Evolutionary conservation across 768 basidiomycete species (phyloP), one percentile per base, ranked within the genome.

Genomic region (Russula vinacea): DNA sequence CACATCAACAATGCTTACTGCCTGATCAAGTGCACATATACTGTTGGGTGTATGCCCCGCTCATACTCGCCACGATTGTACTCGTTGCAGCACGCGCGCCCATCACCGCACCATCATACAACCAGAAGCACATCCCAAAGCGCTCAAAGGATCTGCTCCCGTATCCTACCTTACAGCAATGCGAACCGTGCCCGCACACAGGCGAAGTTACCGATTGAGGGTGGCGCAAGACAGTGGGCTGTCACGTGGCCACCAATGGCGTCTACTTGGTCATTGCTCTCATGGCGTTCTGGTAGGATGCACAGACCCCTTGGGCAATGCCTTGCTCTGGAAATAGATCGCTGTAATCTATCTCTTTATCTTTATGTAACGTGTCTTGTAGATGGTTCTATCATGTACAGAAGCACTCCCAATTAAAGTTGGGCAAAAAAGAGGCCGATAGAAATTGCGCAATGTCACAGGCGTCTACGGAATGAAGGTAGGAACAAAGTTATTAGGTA

Each of bases 21-120:
- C 96, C 95, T 0, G 85, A 94, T 74, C 94, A 96, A 71, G 73
- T 92, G 51, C 79, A 82, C 45, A 89, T 93, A 67, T 97, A 94
- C 74, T 74, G 87, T 47, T 75, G 79, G 57, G 72, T 78, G n/a
- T 96, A 96, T 73, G 73, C 88, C 29, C 90, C 91, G 24, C 77
- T 91, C 45, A 70, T 83, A 40, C 66, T 85, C 37, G 58, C 89
- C n/a, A 87, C 88, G 39, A 69, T 94, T 19, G 17, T 83, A 47
- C 58, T 78, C 14, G 72, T 89, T 24, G 69, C 81, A 26, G 60
- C 70, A 14, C 55, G 60, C 19, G 32, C 24, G 5, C 32, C 29
- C 37, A 16, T 19, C 35, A 17, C 11, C 1, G 16, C 24, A 22
- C 32, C 40, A n/a, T 56, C 22, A 19, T 55, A 9, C 39, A 33